These are phyloP conservation scores for Urochloa ruziziensis DNA, from an alignment of 176 grass and related monocot genomes.

Conservation along the genomic window DNA sequence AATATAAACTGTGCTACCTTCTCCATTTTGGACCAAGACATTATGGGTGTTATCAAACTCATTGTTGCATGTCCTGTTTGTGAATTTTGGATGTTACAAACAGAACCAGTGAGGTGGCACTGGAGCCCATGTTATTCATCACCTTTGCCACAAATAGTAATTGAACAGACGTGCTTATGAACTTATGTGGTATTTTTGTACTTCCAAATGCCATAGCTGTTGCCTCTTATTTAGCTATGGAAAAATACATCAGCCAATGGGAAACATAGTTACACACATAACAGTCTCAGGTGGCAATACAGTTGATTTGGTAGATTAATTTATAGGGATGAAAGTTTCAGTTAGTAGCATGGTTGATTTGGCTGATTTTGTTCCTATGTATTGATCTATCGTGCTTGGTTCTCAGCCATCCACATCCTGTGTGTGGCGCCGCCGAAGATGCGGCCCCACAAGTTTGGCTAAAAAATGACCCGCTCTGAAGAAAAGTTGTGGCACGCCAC, in stretches of 20 bases:
- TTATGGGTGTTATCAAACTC: not conserved
- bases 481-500: too few relatives aligned
- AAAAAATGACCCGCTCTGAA: too few relatives aligned
- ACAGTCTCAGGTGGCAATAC: not conserved
- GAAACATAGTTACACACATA: not conserved
- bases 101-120: not conserved
- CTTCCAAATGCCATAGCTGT: not conserved
- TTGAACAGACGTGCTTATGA: not conserved
- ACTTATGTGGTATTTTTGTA: not conserved
- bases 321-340: too few relatives aligned
- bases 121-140: not conserved
- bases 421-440: too few relatives aligned
- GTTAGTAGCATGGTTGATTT: too few relatives aligned
- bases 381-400: not conserved
- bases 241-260: not conserved
- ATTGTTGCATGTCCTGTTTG: not conserved
- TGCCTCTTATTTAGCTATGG: not conserved
- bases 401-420: too few relatives aligned
- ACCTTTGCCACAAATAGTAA: not conserved
- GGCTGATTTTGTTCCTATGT: not conserved
- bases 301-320: too few relatives aligned
- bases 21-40: not conserved
- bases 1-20: not conserved
- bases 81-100: not conserved
- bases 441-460: too few relatives aligned